A percentile compares a stretch with the other conserved stretches of the same genome.
Evolutionary conservation across 176 grass and related monocot species (phyloP).

Genomic region (Coix lacrymajobi): DNA sequence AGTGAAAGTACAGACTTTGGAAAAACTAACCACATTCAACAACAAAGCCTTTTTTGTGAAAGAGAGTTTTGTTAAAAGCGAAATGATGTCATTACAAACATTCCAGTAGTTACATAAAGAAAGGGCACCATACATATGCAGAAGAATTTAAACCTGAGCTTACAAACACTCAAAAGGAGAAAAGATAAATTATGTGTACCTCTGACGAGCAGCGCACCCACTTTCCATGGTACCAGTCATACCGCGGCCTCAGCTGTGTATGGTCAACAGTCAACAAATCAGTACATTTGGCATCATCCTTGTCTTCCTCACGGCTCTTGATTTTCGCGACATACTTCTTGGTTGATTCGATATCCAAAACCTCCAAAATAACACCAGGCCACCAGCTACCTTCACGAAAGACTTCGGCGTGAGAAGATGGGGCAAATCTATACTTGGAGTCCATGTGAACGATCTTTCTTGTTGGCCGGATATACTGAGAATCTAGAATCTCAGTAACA

Average conservation of each 20-base stretch:
- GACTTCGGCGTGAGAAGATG: conserved; percentile 22
- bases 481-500: conserved; percentile 29
- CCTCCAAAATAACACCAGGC: conserved; percentile 25
- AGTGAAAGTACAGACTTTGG: neutral
- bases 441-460: neutral
- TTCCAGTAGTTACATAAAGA: neutral
- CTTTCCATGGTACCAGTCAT: conserved; percentile 23
- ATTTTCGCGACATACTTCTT: conserved; percentile 33
- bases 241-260: conserved; percentile 15
- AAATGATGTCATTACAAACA: too few relatives aligned
- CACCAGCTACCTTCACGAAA: conserved; percentile 29
- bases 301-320: neutral
- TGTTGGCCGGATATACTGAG: conserved; percentile 32
- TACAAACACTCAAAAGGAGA: neutral
- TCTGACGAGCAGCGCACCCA: neutral
- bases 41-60: too few relatives aligned
- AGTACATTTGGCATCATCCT: neutral
- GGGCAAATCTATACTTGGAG: conserved; percentile 33
- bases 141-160: neutral
- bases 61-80: too few relatives aligned
- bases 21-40: neutral
- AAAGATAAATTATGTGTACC: neutral
- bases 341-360: neutral
- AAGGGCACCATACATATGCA: neutral
- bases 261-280: conserved; percentile 27